Evolutionary conservation across 2,329 filamentous ascomycete genomes (phyloP).

Genomic region (Fusarium transvaalense): DNA sequence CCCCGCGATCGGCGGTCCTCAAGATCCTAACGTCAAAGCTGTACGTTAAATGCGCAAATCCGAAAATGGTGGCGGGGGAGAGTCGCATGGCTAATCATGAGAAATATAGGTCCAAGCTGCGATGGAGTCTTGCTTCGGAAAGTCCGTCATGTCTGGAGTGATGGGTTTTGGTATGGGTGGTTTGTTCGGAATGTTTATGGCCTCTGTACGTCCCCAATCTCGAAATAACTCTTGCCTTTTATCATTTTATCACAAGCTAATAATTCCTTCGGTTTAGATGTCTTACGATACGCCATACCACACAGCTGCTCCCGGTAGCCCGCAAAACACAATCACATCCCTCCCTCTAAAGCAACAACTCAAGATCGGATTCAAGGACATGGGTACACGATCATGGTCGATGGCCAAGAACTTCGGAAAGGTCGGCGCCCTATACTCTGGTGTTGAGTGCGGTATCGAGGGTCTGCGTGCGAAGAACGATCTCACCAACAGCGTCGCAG

Average conservation of each 20-base stretch:
- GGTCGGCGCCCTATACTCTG: constrained; percentile 89
- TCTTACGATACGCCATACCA: constrained; percentile 94
- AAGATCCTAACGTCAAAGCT: constrained; percentile 66
- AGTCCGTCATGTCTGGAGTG: constrained; percentile 88
- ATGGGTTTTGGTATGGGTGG: constrained; percentile 96
- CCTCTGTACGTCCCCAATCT: constrained; percentile 74
- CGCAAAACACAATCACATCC: constrained; percentile 60
- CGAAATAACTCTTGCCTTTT: not conserved
- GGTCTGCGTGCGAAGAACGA: constrained; percentile 95
- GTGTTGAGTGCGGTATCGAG: constrained; percentile 96
- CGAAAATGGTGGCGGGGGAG: not conserved
- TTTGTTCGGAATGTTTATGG: constrained; percentile 97
- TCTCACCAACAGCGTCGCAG: constrained; percentile 84
- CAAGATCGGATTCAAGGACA: constrained; percentile 88
- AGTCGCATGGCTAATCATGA: constrained; percentile 9
- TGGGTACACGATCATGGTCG: constrained; percentile 85
- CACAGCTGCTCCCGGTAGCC: constrained; percentile 57
- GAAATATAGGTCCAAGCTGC: constrained; percentile 76
- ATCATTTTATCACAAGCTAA: constrained; percentile 27
- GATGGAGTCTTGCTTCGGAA: constrained; percentile 94
- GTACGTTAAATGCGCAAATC: constrained; percentile 51
- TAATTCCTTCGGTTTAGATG: constrained; percentile 75
- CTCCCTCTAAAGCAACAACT: constrained; percentile 89
- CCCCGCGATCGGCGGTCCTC: constrained; percentile 52
- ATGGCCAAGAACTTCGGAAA: constrained; percentile 96